Percentiles rank a stretch among this genome's conserved stretches.
phyloP scores from a whole-genome alignment of 2,329 filamentous ascomycete species.

The Talaromyces sp. region DNA sequence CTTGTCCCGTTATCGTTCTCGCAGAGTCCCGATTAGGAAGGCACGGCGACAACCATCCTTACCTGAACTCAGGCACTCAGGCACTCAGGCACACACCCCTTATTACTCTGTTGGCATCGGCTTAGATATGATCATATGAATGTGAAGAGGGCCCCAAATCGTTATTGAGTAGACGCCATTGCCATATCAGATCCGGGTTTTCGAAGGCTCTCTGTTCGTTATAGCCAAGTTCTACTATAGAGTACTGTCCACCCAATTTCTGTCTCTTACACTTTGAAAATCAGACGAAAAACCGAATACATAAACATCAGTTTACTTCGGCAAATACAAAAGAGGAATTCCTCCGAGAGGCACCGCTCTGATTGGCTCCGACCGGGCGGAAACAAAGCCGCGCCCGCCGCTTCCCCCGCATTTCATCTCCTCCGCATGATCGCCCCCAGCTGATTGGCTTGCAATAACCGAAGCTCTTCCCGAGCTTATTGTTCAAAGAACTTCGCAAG shows the following conservation, averaged over 20 bases:
- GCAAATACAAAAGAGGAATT: slow-evolving; percentile 1
- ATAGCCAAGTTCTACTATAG: too few species aligned
- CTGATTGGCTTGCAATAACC: slow-evolving; percentile 13
- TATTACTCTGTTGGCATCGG: too few species aligned
- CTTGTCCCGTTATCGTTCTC: background rate
- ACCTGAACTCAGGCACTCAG: background rate
- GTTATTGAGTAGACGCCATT: too few species aligned
- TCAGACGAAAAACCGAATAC: background rate
- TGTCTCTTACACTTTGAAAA: background rate
- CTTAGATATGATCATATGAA: too few species aligned
- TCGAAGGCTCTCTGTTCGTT: too few species aligned
- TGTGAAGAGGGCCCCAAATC: too few species aligned
- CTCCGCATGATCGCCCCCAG: background rate
- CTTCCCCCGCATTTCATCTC: background rate
- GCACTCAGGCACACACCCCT: too few species aligned
- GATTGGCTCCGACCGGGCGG: background rate
- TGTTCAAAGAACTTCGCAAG: background rate
- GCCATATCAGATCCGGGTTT: too few species aligned
- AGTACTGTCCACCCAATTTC: too few species aligned
- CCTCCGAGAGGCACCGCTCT: background rate
- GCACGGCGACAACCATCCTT: background rate
- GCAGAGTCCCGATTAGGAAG: background rate
- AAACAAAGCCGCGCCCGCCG: background rate
- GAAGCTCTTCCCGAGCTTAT: background rate
- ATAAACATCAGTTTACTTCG: background rate